A percentile compares a stretch with the other conserved stretches of the same genome.
Evolutionary conservation across 805 yeast genomes (phyloP).

Genomic region (Blastobotrys robertii): DNA sequence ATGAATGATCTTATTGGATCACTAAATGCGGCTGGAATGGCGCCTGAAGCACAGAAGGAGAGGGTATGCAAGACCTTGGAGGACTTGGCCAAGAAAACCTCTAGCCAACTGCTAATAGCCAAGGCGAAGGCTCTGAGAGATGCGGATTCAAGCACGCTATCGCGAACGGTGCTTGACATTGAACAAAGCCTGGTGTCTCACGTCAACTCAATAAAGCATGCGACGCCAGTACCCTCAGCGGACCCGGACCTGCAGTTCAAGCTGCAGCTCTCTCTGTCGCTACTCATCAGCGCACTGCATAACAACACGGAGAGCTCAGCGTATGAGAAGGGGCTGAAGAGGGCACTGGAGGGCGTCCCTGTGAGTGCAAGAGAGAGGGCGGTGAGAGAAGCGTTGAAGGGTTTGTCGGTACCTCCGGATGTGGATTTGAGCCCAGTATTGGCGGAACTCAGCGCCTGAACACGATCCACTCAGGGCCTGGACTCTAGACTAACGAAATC

Average conservation of each 20-base stretch:
- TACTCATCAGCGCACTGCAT: constrained; percentile 16
- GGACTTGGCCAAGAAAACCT: constrained; percentile 8
- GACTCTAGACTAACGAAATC: too few species aligned
- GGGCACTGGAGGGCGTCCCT: constrained; percentile 8
- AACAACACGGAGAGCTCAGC: constrained; percentile 15
- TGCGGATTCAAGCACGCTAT: constrained; percentile 10
- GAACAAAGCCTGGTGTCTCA: constrained; percentile 17
- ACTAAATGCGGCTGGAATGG: constrained; percentile 10
- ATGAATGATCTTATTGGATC: constrained; percentile 21
- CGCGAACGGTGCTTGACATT: constrained; percentile 15
- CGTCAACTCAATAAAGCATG: constrained; percentile 10
- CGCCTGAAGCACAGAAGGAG: constrained; percentile 17
- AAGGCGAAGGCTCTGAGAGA: constrained; percentile 5
- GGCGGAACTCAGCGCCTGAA: constrained; percentile 7
- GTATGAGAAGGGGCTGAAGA: constrained; percentile 17
- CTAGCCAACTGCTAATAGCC: constrained; percentile 1
- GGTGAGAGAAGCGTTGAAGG: constrained; percentile 16
- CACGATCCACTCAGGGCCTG: too few species aligned
- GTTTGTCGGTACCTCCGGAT: constrained; percentile 15
- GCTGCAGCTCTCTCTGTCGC: constrained; percentile 16
- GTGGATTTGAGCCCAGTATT: constrained; percentile 17
- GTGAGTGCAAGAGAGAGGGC: constrained; percentile 10
- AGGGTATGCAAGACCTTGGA: constrained; percentile 12
- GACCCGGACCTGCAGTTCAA: constrained; percentile 6
- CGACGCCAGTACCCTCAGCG: constrained; percentile 5